Evolutionary conservation across 2,329 filamentous ascomycete species (phyloP).

Genomic region (Cladosporium sp.): DNA sequence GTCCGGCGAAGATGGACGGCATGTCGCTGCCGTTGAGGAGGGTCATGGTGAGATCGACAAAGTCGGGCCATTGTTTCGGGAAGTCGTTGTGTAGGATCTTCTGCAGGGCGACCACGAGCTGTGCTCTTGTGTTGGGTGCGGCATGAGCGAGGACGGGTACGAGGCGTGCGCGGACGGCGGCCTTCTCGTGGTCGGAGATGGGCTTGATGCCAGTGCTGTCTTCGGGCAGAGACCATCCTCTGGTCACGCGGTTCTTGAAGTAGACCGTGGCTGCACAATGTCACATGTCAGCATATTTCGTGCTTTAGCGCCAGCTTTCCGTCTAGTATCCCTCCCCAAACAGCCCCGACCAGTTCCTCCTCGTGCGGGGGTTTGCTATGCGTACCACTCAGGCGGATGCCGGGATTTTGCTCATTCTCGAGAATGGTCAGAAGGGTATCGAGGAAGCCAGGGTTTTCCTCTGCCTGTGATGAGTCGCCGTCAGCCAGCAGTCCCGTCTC

Average conservation of each 20-base stretch:
- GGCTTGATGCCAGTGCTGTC: slow-evolving; percentile 57
- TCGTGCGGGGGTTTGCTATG: slow-evolving; percentile 23
- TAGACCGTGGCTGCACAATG: slow-evolving; percentile 78
- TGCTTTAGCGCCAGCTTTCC: background rate
- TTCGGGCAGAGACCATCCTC: slow-evolving; percentile 81
- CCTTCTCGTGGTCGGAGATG: slow-evolving; percentile 88
- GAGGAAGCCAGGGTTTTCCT: slow-evolving; percentile 85
- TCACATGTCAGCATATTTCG: slow-evolving; percentile 18
- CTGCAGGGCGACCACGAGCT: slow-evolving; percentile 91
- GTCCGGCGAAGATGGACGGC: slow-evolving; percentile 82
- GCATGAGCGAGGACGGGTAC: slow-evolving; percentile 85
- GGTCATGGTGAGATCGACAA: slow-evolving; percentile 88
- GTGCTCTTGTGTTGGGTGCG: slow-evolving; percentile 74
- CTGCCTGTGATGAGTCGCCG: slow-evolving; percentile 61
- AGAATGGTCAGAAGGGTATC: slow-evolving; percentile 89
- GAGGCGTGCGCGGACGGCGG: slow-evolving; percentile 80
- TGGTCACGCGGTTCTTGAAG: slow-evolving; percentile 94
- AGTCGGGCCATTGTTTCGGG: slow-evolving; percentile 88
- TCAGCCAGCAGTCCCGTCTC: slow-evolving; percentile 17
- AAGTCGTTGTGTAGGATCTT: slow-evolving; percentile 97
- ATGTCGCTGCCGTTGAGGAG: slow-evolving; percentile 85
- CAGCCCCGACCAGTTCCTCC: background rate
- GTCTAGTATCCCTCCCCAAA: background rate
- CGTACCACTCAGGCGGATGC: slow-evolving; percentile 85
- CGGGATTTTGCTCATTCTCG: slow-evolving; percentile 80